These are phyloP conservation scores for Centrapalus pauciflorus DNA, from an alignment of 129 eudicot species.

Conservation along the genomic window DNA sequence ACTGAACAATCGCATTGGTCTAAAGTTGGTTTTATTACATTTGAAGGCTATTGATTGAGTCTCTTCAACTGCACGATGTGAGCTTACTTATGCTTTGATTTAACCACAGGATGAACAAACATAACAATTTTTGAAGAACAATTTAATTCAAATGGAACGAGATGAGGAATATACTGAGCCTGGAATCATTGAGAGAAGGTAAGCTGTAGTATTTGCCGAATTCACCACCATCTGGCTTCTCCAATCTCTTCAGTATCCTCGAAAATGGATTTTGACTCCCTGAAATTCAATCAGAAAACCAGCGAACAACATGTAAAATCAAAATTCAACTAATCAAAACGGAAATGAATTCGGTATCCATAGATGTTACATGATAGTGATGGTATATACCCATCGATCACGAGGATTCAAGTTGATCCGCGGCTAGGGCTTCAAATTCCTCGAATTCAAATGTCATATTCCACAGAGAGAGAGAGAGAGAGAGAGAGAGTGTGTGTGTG, in stretches of 20 bases:
- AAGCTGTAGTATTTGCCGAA: constrained; percentile 21
- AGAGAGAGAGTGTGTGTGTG: background rate
- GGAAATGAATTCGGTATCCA: background rate
- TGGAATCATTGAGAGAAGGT: constrained; percentile 16
- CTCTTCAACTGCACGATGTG: no score
- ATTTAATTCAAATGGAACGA: background rate
- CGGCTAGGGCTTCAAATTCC: background rate
- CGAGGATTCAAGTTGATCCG: background rate
- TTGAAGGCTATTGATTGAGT: background rate
- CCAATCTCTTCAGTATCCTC: constrained; percentile 8
- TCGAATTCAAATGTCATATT: no score
- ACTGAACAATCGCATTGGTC: no score
- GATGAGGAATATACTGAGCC: constrained; percentile 9
- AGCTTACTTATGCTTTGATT: no score
- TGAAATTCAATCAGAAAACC: background rate
- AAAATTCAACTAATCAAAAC: background rate
- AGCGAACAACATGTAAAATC: background rate
- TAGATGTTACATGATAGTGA: no score
- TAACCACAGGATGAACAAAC: no score
- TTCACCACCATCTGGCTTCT: constrained; percentile 16
- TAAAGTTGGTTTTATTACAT: background rate
- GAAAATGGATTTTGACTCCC: constrained; percentile 4
- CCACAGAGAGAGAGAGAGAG: no score
- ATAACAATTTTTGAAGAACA: background rate
- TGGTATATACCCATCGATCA: constrained; percentile 1